A percentile compares a stretch with the other conserved stretches of the same genome.
Conservation (phyloP, 1,284 basidiomycete species). For the Neonothopanus nambi region DNA sequence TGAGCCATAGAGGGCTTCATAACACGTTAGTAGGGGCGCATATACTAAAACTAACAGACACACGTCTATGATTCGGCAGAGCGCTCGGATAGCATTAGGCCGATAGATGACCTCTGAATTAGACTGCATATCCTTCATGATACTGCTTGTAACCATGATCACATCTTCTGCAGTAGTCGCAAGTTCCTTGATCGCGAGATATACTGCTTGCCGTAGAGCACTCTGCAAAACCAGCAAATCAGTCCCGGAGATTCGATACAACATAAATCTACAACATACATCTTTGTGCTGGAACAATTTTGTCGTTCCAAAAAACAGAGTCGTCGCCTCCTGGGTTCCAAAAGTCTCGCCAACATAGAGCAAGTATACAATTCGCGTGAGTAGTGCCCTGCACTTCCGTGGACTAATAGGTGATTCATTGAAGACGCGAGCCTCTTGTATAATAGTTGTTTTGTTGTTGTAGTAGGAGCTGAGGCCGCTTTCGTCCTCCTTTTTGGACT, state of each 20-base stretch:
- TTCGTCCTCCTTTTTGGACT: conserved; percentile 93
- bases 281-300: conserved; percentile 99
- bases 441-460: conserved; percentile 94
- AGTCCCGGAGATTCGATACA: conserved; percentile 5
- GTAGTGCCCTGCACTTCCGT: conserved; percentile 93
- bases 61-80: conserved; percentile 97
- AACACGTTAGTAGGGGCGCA: conserved; percentile 10
- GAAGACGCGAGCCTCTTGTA: conserved; percentile 98
- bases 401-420: conserved; percentile 99
- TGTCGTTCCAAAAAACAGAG: conserved; percentile 97
- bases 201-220: conserved; percentile 96
- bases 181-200: conserved; percentile 98
- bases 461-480: conserved; percentile 83
- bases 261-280: conserved; percentile 44
- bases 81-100: conserved; percentile 95
- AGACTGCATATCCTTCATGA: conserved; percentile 99
- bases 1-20: conserved; percentile 92
- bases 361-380: conserved; percentile 96
- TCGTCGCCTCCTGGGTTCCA: conserved; percentile 94
- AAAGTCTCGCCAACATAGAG: conserved; percentile 97
- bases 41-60: conserved; percentile 34
- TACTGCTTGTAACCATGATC: conserved; percentile 99
- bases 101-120: conserved; percentile 99
- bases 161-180: conserved; percentile 97
- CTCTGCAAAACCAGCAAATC: conserved; percentile 50